A percentile compares a stretch with the other conserved stretches of the same genome.
Conservation (phyloP, 768 basidiomycete genomes). For the Cystofilobasidium ferigula region DNA sequence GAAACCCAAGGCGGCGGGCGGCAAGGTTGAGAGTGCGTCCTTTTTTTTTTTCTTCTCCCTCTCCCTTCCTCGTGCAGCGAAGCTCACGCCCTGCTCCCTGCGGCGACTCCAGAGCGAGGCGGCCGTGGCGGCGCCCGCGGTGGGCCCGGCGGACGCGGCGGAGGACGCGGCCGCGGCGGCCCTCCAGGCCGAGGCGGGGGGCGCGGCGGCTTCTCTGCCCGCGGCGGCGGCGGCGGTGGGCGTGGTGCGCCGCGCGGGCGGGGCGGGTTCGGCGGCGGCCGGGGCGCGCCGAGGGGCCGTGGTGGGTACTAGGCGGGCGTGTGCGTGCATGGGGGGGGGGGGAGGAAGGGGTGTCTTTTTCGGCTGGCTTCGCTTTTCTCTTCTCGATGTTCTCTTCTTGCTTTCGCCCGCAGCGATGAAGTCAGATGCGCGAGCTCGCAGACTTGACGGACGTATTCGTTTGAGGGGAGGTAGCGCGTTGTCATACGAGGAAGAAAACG, state of each 20-base stretch:
- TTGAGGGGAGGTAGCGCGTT: no score
- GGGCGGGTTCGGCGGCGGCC: constrained; percentile 18
- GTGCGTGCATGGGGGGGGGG: constrained; percentile 26
- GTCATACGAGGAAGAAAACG: no score
- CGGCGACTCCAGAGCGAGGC: constrained; percentile 30
- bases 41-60: constrained; percentile 30
- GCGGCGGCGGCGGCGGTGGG: constrained; percentile 11
- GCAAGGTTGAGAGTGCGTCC: constrained; percentile 34
- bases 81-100: constrained; percentile 15
- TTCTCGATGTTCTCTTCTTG: no score
- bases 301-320: constrained; percentile 30
- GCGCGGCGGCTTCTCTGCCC: constrained; percentile 29
- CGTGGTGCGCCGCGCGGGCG: constrained; percentile 6
- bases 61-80: constrained; percentile 33
- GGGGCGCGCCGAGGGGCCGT: constrained; percentile 35
- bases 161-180: constrained; percentile 40
- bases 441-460: no score
- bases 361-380: no score
- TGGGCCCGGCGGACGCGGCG: constrained; percentile 32
- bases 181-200: constrained; percentile 29
- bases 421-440: no score
- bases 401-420: no score
- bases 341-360: constrained; percentile 15
- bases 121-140: constrained; percentile 42
- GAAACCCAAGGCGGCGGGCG: constrained; percentile 76